Conservation (phyloP, 306 rosid species). For the Prunus persica region Prunus_persica_NCBIv2 NC_034015.1:6589501-6590000, state of each 20-base stretch:
- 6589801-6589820: not conserved
- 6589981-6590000: no score
- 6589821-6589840: conserved; percentile 35
- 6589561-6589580: no score
- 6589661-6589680: no score
- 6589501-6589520: no score
- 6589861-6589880: conserved; percentile 65
- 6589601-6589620: conserved; percentile 65
- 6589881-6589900: conserved; percentile 89
- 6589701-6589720: no score
- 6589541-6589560: no score
- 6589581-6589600: conserved; percentile 43
- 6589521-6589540: no score
- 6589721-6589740: not conserved
- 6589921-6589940: conserved; percentile 76
- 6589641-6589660: conserved; percentile 32
- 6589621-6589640: conserved; percentile 83
- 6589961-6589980: not conserved
- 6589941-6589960: conserved; percentile 79
- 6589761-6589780: not conserved
- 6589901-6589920: conserved; percentile 70
- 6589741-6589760: not conserved
- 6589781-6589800: not conserved
- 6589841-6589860: conserved; percentile 87
- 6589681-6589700: no score